Percentiles rank a stretch among this genome's conserved stretches.
Conservation (phyloP, 768 basidiomycete genomes). For the Cubamyces lactineus region DNA sequence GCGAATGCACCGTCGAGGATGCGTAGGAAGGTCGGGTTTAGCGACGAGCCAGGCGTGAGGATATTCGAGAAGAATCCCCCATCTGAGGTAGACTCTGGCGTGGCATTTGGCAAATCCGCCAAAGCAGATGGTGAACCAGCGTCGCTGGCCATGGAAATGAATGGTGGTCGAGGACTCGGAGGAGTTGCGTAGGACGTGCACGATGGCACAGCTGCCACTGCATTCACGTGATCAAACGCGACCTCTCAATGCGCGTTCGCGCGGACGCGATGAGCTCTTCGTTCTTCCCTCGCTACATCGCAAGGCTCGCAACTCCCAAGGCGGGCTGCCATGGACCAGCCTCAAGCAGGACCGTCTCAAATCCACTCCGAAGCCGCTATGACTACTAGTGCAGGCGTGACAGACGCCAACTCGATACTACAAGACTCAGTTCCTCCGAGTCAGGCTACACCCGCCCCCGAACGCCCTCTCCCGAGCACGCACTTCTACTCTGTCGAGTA, state of each 20-base stretch:
- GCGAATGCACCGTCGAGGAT: slow-evolving; percentile 65
- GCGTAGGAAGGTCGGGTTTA: slow-evolving; percentile 70
- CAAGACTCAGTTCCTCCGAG: not conserved
- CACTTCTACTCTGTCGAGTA: slow-evolving; percentile 86
- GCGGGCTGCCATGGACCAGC: slow-evolving; percentile 3
- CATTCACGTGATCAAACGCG: slow-evolving; percentile 19
- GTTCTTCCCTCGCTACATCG: not conserved
- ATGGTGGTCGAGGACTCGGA: too few species aligned
- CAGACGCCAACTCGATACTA: slow-evolving; percentile 6
- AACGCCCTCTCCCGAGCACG: slow-evolving; percentile 53
- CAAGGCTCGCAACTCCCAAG: not conserved
- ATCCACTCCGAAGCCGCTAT: not conserved
- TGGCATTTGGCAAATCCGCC: too few species aligned
- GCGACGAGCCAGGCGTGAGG: slow-evolving; percentile 74
- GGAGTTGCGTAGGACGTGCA: too few species aligned
- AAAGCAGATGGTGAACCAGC: not conserved
- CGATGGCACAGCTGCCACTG: not conserved
- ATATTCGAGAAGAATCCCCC: slow-evolving; percentile 54
- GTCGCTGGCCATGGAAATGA: not conserved
- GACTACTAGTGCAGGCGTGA: not conserved
- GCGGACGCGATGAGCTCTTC: not conserved
- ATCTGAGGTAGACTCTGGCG: not conserved
- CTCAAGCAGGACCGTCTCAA: slow-evolving; percentile 16
- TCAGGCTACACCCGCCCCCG: slow-evolving; percentile 37
- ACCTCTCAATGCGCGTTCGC: slow-evolving; percentile 4